Percentiles rank a stretch among this genome's conserved stretches.
Conservation (phyloP, 441 rosid genomes). For the Adansonia grandidieri region DNA sequence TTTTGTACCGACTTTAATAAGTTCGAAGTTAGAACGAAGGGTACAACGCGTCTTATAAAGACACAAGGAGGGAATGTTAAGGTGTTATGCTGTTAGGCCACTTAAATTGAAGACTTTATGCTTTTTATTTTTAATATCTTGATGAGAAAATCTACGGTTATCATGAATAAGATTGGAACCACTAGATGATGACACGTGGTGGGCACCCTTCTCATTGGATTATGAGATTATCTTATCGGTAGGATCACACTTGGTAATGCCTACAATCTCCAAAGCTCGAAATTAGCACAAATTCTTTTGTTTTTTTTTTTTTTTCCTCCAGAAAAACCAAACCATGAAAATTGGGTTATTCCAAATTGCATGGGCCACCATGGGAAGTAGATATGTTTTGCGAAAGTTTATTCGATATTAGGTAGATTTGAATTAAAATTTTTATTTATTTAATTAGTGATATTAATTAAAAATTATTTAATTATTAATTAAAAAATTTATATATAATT, state of each 20-base stretch:
- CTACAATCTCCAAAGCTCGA: constrained; percentile 23
- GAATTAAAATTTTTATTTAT: no score
- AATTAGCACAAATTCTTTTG: neutral
- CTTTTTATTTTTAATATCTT: neutral
- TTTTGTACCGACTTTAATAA: neutral
- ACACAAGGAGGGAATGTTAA: no score
- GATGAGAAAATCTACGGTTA: constrained; percentile 34
- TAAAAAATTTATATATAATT: no score
- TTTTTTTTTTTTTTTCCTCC: neutral
- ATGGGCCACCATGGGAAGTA: no score
- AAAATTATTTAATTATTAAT: no score
- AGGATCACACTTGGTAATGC: constrained; percentile 32
- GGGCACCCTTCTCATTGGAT: constrained; percentile 29
- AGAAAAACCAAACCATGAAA: no score
- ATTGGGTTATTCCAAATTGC: no score
- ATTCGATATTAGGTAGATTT: no score
- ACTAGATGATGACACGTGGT: constrained; percentile 39
- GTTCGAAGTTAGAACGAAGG: neutral
- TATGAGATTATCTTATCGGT: constrained; percentile 29
- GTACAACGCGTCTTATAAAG: neutral
- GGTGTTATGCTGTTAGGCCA: neutral
- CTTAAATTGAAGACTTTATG: neutral
- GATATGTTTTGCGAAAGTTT: no score
- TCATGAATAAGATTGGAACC: neutral
- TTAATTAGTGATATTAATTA: no score